Base-by-base conservation (phyloP, 768 basidiomycete genomes). In the Panaeolus papilionaceus region DNA sequence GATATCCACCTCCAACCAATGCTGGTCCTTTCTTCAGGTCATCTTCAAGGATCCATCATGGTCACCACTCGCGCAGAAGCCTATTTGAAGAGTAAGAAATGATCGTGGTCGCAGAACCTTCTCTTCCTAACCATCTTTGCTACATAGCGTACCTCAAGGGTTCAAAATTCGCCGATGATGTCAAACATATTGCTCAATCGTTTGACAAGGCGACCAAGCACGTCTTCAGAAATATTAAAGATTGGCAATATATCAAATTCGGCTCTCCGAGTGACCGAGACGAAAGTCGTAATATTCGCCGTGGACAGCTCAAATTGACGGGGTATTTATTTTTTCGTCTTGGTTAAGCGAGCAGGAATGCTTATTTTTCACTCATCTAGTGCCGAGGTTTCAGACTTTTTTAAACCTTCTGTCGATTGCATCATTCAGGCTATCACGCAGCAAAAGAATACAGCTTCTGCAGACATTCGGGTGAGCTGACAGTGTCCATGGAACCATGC, bases 161-260 rank as follows among this genome's bases (percentile, higher is more conserved):
- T 20, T 83, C 83, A 0, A 75, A 73, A 61, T 87, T 80, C 47
- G 20, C 67, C 0, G 81, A 79, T 2, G 84, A 86, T 63, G 69
- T 85, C 20, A 66, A 74, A 26, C 72, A 81, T 45, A 87, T 88
- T 64, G 71, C 75, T 2, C 70, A 73, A 20, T 79, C 76, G 49
- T 88, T 88, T 65, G 86, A 87, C 72, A 82, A 79, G 66, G 77
- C 80, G 0, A 82, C 86, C 1, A 88, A 86, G 63, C 72, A 82
- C 8, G 73, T 78, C 23, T 88, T 88, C 69, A 75, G 73, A 33
- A 79, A 80, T 65, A 66, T 75, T 7, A 62, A 68, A 3, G 81
- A 86, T 28, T 78, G 80, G 14, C 81, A 33, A 5, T 33, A 33
- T 5, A 33, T 33, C 33, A 33, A 33, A 5, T 87, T 87, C 63